Base-by-base conservation (phyloP, 805 yeast species). In the Kodamaea restingae region DNA sequence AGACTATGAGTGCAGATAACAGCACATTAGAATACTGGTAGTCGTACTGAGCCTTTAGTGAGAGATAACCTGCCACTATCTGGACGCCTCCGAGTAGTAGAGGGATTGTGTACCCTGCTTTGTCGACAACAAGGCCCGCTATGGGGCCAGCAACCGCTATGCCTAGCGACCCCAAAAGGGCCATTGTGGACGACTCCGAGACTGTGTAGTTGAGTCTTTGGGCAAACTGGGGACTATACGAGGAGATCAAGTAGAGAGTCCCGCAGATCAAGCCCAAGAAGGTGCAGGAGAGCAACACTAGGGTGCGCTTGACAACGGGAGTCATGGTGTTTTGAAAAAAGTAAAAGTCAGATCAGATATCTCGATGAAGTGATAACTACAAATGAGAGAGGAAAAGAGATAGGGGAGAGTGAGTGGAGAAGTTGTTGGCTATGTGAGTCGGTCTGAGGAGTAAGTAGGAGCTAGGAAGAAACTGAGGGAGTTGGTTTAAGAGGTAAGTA, bases 141-240 rank as follows among this genome's bases (percentile, higher is more conserved):
- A 81, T 50, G 0, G 93, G 87, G 0, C 93, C 93, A 1, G 77
- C 58, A 3, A 74, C 38, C 14, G 84, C 65, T 3, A 81, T 70
- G 0, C 90, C 88, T 27, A 84, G 60, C 24, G 81, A 76, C 1
- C 91, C 95, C 6, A 73, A 56, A 51, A 83, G 72, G 2, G 88
- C 90, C 3, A 84, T 71, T 20, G 70, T 54, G 4, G 88, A 78
- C 4, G 84, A 68, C 38, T 81, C 73, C 0, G 85, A 70, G 2
- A 85, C 87, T 1, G 76, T 55, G 48, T 85, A 76, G 15, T 62
- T 61, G 38, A 85, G 68, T 37, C 69, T 67, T 20, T 58, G 58
- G 1, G 88, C 85, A 39, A 84, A 67, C 55, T 85, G 93, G 0
- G 95, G 91, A 27, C 88, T 81, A 56, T 78, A 85, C 1, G 87